Conservation (phyloP, 495 filamentous ascomycete species). For the Lindgomyces ingoldianus region DNA sequence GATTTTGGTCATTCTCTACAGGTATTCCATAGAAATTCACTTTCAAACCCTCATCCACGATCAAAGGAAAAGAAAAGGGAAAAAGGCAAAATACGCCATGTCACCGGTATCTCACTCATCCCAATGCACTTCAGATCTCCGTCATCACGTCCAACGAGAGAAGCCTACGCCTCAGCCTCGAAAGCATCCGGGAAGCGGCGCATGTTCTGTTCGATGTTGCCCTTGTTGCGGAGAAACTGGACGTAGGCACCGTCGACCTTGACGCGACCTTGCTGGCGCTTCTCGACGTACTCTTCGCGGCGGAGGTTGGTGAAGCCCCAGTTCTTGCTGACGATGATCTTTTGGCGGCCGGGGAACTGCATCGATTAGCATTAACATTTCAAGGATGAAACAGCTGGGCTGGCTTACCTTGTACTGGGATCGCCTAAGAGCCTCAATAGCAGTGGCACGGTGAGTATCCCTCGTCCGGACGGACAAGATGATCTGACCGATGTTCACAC, state of each 20-base stretch:
- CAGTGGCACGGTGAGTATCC: conserved; percentile 84
- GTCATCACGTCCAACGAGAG: background rate
- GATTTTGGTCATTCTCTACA: background rate
- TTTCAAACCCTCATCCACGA: conserved; percentile 24
- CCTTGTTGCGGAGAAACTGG: conserved; percentile 93
- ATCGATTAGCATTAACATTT: background rate
- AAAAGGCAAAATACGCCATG: conserved; percentile 33
- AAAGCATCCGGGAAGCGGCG: conserved; percentile 91
- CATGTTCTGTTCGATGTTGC: conserved; percentile 82
- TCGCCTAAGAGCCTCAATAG: conserved; percentile 97
- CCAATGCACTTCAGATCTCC: conserved; percentile 1
- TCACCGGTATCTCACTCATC: conserved; percentile 25
- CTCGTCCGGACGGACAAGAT: conserved; percentile 93
- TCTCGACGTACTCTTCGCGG: conserved; percentile 92
- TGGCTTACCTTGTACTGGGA: conserved; percentile 84
- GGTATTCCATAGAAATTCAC: background rate
- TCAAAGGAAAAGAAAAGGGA: background rate
- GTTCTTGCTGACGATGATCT: conserved; percentile 99
- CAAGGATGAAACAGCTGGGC: background rate
- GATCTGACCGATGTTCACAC: conserved; percentile 99
- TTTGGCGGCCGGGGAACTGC: conserved; percentile 96
- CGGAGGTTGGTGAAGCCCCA: conserved; percentile 99
- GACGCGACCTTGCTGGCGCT: conserved; percentile 85
- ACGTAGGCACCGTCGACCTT: conserved; percentile 98
- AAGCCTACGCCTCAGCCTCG: conserved; percentile 45